phyloP scores from a whole-genome alignment of 345 rosid genomes.

The Populus alba region DNA sequence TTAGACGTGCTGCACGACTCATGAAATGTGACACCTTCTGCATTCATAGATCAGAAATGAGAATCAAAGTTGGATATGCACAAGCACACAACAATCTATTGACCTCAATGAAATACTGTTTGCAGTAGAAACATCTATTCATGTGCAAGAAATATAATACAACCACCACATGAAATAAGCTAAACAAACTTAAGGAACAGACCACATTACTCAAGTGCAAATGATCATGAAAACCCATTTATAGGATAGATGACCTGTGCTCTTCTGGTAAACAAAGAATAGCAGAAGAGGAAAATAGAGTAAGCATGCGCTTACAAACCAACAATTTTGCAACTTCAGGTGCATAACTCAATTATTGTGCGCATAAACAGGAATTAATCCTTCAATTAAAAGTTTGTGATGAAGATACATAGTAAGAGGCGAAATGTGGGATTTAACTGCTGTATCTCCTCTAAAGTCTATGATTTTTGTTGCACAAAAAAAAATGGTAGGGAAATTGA shows the following conservation, averaged over 20 bases:
- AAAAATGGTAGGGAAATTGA: not conserved
- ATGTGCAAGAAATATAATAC: not conserved
- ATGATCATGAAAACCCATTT: not conserved
- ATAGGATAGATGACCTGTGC: not conserved
- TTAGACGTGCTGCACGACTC: constrained; percentile 71
- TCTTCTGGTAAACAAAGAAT: not conserved
- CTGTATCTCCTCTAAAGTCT: not conserved
- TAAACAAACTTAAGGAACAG: not conserved
- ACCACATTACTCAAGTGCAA: not conserved
- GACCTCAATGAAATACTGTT: not conserved
- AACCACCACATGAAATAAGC: not conserved
- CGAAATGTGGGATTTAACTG: not conserved
- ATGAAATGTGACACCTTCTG: constrained; percentile 76
- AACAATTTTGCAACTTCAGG: not conserved
- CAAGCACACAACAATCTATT: not conserved
- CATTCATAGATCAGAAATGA: constrained; percentile 11
- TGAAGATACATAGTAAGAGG: not conserved
- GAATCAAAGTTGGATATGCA: not conserved
- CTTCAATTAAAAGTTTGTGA: not conserved
- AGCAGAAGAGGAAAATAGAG: not conserved
- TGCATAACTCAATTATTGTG: not conserved
- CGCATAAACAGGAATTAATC: not conserved
- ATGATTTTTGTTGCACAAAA: too few relatives aligned
- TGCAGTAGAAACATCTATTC: not conserved
- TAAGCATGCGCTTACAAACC: not conserved